Percentiles rank a stretch among this genome's conserved stretches.
phyloP scores from a whole-genome alignment of 768 basidiomycete genomes.

The Chlorophyllum brunneum region DNA sequence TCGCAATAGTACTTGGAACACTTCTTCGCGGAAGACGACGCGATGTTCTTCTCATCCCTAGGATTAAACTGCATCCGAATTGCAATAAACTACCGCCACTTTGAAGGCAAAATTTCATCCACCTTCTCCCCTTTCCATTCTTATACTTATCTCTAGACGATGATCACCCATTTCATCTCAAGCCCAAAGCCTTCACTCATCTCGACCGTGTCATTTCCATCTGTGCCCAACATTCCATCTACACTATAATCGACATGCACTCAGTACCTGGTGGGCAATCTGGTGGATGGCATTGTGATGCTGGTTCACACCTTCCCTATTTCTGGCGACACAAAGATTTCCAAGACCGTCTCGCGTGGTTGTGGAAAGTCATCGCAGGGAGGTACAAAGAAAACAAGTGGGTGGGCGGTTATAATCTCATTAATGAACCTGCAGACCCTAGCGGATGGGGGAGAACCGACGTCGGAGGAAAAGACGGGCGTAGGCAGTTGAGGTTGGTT shows the following conservation, averaged over 20 bases:
- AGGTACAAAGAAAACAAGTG: constrained; percentile 74
- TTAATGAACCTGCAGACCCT: constrained; percentile 80
- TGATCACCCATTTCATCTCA: constrained; percentile 75
- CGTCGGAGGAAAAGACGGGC: constrained; percentile 7
- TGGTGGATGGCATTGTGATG: constrained; percentile 79
- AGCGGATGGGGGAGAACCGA: constrained; percentile 14
- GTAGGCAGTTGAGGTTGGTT: constrained; percentile 53
- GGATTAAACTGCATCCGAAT: constrained; percentile 79
- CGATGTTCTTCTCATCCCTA: constrained; percentile 71
- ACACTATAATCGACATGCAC: constrained; percentile 80
- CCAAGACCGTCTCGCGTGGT: constrained; percentile 72
- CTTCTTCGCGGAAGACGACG: constrained; percentile 77
- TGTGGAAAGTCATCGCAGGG: constrained; percentile 70
- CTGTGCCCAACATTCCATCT: constrained; percentile 71
- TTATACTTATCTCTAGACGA: constrained; percentile 41
- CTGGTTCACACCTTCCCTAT: constrained; percentile 58
- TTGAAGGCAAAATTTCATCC: constrained; percentile 43
- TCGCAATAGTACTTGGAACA: constrained; percentile 69
- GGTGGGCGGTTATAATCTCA: constrained; percentile 82
- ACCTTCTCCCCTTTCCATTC: not conserved
- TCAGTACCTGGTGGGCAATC: constrained; percentile 73
- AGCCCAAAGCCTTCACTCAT: constrained; percentile 72
- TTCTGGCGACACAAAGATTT: constrained; percentile 85
- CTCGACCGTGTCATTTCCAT: constrained; percentile 77
- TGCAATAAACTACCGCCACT: constrained; percentile 72